Evolutionary conservation across 1,139 yeast species (phyloP).

Genomic region (Kurtzmaniella quercitrusa): DNA sequence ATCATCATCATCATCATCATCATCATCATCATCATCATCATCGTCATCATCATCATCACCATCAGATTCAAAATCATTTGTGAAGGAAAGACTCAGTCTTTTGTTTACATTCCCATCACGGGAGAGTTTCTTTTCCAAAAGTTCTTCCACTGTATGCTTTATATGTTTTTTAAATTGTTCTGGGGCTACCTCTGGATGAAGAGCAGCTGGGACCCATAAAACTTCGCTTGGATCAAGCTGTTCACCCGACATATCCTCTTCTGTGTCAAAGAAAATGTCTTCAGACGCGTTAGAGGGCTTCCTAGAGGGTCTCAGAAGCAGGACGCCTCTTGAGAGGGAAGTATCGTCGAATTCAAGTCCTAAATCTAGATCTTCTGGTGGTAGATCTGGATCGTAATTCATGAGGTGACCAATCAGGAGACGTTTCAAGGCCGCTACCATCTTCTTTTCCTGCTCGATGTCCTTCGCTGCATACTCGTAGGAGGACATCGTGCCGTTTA

Average conservation of each 20-base stretch:
- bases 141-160: slow-evolving; percentile 72
- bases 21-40: too few species aligned
- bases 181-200: slow-evolving; percentile 92
- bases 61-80: slow-evolving; percentile 4
- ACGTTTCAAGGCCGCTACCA: slow-evolving; percentile 56
- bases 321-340: not conserved
- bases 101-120: slow-evolving; percentile 28
- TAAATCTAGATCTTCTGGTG: slow-evolving; percentile 38
- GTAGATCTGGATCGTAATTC: slow-evolving; percentile 55
- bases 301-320: slow-evolving; percentile 1
- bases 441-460: slow-evolving; percentile 53
- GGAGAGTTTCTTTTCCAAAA: slow-evolving; percentile 46
- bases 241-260: slow-evolving; percentile 2
- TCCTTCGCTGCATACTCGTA: slow-evolving; percentile 45
- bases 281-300: slow-evolving; percentile 1
- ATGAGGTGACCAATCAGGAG: slow-evolving; percentile 51
- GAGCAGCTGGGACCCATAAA: slow-evolving; percentile 92
- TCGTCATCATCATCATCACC: too few species aligned
- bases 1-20: too few species aligned
- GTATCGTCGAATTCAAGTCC: slow-evolving; percentile 20
- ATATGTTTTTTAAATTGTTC: slow-evolving; percentile 84
- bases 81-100: slow-evolving; percentile 26
- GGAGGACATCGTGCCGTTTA: slow-evolving; percentile 4
- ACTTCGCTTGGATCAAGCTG: slow-evolving; percentile 14
- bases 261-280: slow-evolving; percentile 1